A percentile compares a stretch with the other conserved stretches of the same genome.
phyloP scores from a whole-genome alignment of 345 rosid genomes.

The Linum tenue region DNA sequence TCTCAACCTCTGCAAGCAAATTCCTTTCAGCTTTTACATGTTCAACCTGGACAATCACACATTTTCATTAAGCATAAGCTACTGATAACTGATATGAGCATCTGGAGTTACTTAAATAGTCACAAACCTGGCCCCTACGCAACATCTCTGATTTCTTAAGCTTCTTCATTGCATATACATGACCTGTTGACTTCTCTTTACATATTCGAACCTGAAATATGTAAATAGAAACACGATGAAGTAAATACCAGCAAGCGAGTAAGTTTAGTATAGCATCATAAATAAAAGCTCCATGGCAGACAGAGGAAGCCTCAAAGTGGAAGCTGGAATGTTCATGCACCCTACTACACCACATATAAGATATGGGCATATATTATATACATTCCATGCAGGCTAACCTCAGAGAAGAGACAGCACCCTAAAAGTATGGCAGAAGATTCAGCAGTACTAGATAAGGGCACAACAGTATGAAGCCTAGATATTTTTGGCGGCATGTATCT shows the following conservation, averaged over 20 bases:
- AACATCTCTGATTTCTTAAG: slow-evolving; percentile 12
- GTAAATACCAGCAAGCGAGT: neutral
- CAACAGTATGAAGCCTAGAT: neutral
- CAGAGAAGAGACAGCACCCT: neutral
- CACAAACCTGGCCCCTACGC: slow-evolving; percentile 7
- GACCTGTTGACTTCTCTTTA: slow-evolving; percentile 36
- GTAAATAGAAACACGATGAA: neutral
- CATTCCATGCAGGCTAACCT: neutral
- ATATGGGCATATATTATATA: neutral
- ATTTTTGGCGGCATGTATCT: neutral
- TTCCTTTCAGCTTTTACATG: slow-evolving; percentile 69
- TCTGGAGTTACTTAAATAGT: neutral
- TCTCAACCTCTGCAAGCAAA: slow-evolving; percentile 67
- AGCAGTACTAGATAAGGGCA: neutral
- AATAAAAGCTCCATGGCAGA: neutral
- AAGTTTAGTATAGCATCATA: neutral
- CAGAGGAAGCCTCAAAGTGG: neutral
- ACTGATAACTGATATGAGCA: neutral
- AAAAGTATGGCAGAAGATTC: neutral
- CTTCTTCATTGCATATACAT: slow-evolving; percentile 8
- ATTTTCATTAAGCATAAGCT: neutral
- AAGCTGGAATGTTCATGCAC: neutral
- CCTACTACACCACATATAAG: neutral
- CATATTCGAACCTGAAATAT: slow-evolving; percentile 40
- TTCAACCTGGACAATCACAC: slow-evolving; percentile 37